A percentile compares a stretch with the other conserved stretches of the same genome.
These are phyloP conservation scores for Salix exigua DNA, from an alignment of 345 rosid genomes.

Conservation along the genomic window DNA sequence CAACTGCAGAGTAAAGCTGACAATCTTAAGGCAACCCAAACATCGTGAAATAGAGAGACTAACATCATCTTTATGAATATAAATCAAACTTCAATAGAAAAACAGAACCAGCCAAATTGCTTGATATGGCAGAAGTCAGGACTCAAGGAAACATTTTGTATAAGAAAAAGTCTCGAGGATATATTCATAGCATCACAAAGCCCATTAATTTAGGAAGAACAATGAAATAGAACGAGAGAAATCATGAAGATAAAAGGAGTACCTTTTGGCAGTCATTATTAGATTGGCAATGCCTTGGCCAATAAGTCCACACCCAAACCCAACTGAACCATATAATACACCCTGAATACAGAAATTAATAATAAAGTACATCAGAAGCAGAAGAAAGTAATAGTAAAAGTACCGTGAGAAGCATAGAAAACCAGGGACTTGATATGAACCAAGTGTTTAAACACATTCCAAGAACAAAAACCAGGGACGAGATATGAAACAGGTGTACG, in stretches of 20 bases:
- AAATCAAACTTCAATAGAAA: too few relatives aligned
- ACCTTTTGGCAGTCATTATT: slow-evolving; percentile 94
- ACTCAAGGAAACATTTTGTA: too few relatives aligned
- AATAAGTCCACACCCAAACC: slow-evolving; percentile 84
- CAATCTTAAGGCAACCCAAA: too few relatives aligned
- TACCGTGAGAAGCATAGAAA: background rate
- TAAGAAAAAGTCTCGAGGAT: background rate
- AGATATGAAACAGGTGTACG: background rate
- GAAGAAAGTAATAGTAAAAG: background rate
- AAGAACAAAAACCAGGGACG: too few relatives aligned
- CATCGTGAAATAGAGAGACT: too few relatives aligned
- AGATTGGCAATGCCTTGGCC: slow-evolving; percentile 95
- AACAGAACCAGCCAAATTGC: too few relatives aligned
- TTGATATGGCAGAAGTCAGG: too few relatives aligned
- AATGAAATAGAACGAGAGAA: background rate
- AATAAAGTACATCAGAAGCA: background rate
- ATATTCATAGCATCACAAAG: background rate
- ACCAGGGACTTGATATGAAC: background rate
- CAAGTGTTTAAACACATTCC: too few relatives aligned
- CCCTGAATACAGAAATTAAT: slow-evolving; percentile 46
- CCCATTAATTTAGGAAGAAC: background rate
- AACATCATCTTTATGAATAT: too few relatives aligned
- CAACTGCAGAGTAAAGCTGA: too few relatives aligned
- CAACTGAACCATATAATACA: slow-evolving; percentile 74
- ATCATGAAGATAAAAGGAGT: slow-evolving; percentile 12